Evolutionary conservation across 768 basidiomycete genomes (phyloP).

Genomic region (Boletus sensibilis): DNA sequence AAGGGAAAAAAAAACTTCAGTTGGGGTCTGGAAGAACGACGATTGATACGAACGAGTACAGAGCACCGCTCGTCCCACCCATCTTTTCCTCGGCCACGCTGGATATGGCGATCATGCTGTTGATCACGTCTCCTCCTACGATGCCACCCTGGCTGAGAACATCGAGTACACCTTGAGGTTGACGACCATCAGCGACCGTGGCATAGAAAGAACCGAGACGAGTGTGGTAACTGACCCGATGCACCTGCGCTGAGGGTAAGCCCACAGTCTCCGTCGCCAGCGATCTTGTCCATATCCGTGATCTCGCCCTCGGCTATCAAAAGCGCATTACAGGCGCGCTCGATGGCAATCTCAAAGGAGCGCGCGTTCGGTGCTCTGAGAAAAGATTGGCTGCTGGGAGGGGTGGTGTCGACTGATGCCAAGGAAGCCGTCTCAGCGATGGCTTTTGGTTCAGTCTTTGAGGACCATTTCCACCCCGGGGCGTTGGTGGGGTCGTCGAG

Average conservation of each 20-base stretch:
- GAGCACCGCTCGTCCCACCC: conserved; percentile 89
- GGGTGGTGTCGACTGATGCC: conserved; percentile 9
- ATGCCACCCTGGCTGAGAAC: conserved; percentile 56
- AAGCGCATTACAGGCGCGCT: conserved; percentile 61
- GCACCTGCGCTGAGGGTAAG: conserved; percentile 74
- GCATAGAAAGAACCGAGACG: neutral
- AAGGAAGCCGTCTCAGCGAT: conserved; percentile 13
- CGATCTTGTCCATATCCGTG: conserved; percentile 86
- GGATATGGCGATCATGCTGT: conserved; percentile 65
- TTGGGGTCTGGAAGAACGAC: neutral
- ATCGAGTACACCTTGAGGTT: conserved; percentile 53
- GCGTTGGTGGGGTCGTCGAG: conserved; percentile 66
- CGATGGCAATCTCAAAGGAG: conserved; percentile 55
- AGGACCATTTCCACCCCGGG: conserved; percentile 86
- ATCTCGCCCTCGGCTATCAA: conserved; percentile 85
- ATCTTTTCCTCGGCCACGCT: conserved; percentile 78
- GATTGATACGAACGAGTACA: conserved; percentile 74
- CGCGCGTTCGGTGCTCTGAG: conserved; percentile 44
- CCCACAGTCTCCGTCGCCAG: conserved; percentile 86
- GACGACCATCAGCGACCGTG: neutral
- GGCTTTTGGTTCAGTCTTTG: conserved; percentile 41
- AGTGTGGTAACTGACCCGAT: conserved; percentile 44
- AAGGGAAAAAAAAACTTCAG: neutral
- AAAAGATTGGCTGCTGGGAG: conserved; percentile 2
- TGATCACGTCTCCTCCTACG: conserved; percentile 61